Conservation (phyloP, 169 alveolate genomes). For the Eimeria praecox region DNA sequence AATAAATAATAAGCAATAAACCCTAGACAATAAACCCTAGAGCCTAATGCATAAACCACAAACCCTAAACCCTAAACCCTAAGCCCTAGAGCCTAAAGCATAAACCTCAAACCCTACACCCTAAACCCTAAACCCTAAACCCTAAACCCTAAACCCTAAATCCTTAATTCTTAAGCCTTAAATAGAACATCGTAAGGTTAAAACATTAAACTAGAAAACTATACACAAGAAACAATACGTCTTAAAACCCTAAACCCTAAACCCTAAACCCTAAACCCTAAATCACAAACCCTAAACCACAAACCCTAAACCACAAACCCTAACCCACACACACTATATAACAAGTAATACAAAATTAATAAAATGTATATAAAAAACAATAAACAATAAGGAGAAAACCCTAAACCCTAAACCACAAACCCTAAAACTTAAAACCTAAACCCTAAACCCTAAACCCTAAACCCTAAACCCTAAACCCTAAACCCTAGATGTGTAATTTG, state of each 20-base stretch:
- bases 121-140: not conserved
- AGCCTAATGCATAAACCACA: not conserved
- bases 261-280: no score
- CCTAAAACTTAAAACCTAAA: not conserved
- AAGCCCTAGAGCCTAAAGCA: no score
- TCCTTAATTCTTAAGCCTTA: not conserved
- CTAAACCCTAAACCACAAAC: no score
- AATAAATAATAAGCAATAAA: no score
- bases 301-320: not conserved
- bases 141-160: no score
- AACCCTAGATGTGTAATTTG: not conserved
- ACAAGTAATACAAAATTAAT: not conserved
- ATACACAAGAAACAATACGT: not conserved
- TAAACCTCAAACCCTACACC: not conserved
- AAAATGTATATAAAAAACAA: no score
- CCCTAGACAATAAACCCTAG: no score
- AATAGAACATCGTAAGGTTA: not conserved
- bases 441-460: not conserved
- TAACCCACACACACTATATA: not conserved
- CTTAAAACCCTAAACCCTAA: slow-evolving; percentile 3
- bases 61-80: no score
- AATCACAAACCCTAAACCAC: not conserved
- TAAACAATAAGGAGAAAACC: no score
- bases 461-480: slow-evolving; percentile 12
- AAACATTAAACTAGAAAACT: not conserved